Base-by-base conservation (phyloP, 2,329 filamentous ascomycete genomes). In the Rutstroemia sp. region DNA sequence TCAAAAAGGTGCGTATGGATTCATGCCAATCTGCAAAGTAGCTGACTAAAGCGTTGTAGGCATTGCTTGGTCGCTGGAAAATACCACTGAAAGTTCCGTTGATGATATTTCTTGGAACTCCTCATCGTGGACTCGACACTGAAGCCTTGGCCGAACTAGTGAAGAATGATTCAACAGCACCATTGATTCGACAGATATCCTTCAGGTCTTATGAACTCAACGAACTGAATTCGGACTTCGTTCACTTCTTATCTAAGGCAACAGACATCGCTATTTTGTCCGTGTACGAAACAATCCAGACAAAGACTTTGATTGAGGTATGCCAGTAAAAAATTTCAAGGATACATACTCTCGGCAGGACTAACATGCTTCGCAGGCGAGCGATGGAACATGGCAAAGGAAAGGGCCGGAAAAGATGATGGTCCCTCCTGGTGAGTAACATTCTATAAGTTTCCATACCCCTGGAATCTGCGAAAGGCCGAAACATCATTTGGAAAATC, bases 1-100 rank as follows among this genome's bases (percentile, higher is more conserved):
- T 71, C 12, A 71, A 71, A 48, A 68, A 68, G 56, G 66, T 58
- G 56, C n/a, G 37, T 38, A 8, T 21, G 23, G 12, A 19, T 25
- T 16, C 4, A 14, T 16, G 4, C 7, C 2, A 2, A 38, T 7
- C 8, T 19, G 14, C 14, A 44, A 10, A 16, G 2, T 37, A 4
- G 5, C 21, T 56, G 25, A 51, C 39, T n/a, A 5, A 2, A 25
- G 19, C 16, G 41, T 4, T 4, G 17, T 12, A 56, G 53, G 47
- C 53, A 2, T 51, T 56, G 47, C 21, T 55, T 27, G 53, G 53
- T 25, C 53, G 53, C 30, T 55, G 53, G 53, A 54, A 54, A 21
- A 27, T 57, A 5, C 38, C 47, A 54, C 51, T 58, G 9, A 47
- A 39, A 2, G 60, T 63, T 7, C 57, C 57, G 16, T 37, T 48